Conservation (phyloP, 352 stramenopile genomes). For the Globisporangium irregulare region DNA sequence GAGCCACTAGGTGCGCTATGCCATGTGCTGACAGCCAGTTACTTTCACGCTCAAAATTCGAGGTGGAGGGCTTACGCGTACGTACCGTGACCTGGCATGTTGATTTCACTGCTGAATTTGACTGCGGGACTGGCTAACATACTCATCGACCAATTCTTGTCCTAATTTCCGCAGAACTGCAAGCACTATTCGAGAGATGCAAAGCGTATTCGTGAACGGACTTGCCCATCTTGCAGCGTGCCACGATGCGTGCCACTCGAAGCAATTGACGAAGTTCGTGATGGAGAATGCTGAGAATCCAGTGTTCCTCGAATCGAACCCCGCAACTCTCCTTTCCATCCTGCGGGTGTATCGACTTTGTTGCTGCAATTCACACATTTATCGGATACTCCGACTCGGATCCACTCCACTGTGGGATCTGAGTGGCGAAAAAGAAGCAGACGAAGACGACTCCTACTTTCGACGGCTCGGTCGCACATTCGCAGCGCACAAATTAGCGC, state of each 20-base stretch:
- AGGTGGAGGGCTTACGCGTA: slow-evolving; percentile 17
- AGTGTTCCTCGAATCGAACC: neutral
- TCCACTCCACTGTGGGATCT: slow-evolving; percentile 19
- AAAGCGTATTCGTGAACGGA: neutral
- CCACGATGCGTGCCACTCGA: slow-evolving; percentile 1
- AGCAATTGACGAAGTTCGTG: neutral
- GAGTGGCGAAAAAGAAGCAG: neutral
- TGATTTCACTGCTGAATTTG: neutral
- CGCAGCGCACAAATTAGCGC: neutral
- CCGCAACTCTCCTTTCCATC: neutral
- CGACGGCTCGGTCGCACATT: slow-evolving; percentile 6
- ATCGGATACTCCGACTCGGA: slow-evolving; percentile 22
- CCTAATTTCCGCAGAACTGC: neutral
- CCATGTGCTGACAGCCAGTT: slow-evolving; percentile 10
- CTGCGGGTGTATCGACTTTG: slow-evolving; percentile 20
- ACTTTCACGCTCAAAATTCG: slow-evolving; percentile 19
- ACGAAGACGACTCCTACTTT: slow-evolving; percentile 14
- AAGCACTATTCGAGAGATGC: neutral
- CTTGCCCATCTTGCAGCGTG: neutral
- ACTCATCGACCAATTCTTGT: neutral
- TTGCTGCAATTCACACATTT: slow-evolving; percentile 22
- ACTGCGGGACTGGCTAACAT: neutral
- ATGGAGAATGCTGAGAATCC: neutral
- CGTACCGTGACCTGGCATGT: neutral
- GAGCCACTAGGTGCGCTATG: slow-evolving; percentile 1